Base-by-base conservation (phyloP, 2,329 filamentous ascomycete genomes). In the Arthrocladium fulminans region DNA sequence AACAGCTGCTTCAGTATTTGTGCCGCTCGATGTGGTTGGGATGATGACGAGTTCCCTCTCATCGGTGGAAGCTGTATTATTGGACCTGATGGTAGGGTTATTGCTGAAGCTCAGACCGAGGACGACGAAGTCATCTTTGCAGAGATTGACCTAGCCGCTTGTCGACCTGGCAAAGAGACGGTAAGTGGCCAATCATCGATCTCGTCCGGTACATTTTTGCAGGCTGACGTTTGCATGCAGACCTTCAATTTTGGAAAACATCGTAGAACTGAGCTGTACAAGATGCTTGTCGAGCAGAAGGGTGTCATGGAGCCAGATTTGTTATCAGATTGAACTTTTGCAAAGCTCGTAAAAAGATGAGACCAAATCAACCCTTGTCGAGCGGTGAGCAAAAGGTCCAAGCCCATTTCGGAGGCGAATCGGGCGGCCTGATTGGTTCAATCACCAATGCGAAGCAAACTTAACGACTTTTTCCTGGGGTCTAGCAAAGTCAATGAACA, bases 91-190 rank as follows among this genome's bases (percentile, higher is more conserved):
- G 74, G 74, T 5, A 67, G 70, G 55, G 65, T 75, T 3, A 57
- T 77, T n/a, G 73, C 70, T 0, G 72, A 77, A 61, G 67, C 70
- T 9, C 67, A 65, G 54, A 72, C 67, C 1, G 57, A 57, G 13
- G 71, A 66, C 30, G 74, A 77, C 54, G 74, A 77, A 63, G 53
- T 76, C 47, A 62, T 77, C 0, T 65, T 75, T 23, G 73, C 72
- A 1, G 72, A 74, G 35, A 70, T 74, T 42, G 72, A 77, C 58
- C 57, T 77, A 49, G 63, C 62, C 13, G 62, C 68, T 47, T 76
- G 73, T 56, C 64, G 69, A 40, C 65, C 66, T 40, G 72, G 70
- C 1, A 75, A 74, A 59, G 67, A 69, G 53, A 70, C 69, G 50
- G 66, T 71, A 6, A 66, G 68, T 53, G 62, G 59, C 25, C 17